phyloP scores from a whole-genome alignment of 352 stramenopile species.

The Pythium phragmiticola region DNA sequence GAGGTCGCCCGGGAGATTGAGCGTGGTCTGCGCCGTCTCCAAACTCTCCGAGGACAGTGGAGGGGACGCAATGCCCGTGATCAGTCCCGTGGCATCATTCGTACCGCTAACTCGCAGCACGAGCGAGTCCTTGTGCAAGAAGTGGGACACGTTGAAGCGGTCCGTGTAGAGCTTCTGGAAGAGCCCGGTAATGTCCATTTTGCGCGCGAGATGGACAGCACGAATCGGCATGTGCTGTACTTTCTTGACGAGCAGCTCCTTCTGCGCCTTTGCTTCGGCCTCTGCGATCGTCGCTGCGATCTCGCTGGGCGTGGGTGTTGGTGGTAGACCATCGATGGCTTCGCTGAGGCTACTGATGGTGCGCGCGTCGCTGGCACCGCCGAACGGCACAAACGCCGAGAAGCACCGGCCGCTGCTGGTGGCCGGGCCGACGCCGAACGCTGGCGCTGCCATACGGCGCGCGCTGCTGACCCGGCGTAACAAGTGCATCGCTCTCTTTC shows the following conservation, averaged over 20 bases:
- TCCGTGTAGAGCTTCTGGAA: constrained; percentile 89
- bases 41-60: constrained; percentile 2
- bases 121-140: constrained; percentile 81
- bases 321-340: constrained; percentile 40
- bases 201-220: constrained; percentile 77
- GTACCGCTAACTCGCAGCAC: constrained; percentile 54
- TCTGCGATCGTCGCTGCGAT: constrained; percentile 67
- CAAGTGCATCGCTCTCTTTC: constrained; percentile 32
- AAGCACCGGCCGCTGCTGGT: constrained; percentile 14
- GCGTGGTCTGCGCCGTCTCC: constrained; percentile 25
- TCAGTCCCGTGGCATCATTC: constrained; percentile 36
- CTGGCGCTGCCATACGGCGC: constrained; percentile 30
- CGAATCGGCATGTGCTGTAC: constrained; percentile 83
- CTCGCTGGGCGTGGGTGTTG: constrained; percentile 55
- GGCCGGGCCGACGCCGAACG: constrained; percentile 14
- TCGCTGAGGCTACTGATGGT: constrained; percentile 23
- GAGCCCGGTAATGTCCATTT: constrained; percentile 84
- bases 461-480: constrained; percentile 26
- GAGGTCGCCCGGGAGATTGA: constrained; percentile 55
- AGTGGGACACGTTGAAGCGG: constrained; percentile 79
- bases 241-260: constrained; percentile 41
- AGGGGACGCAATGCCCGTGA: constrained; percentile 33
- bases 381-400: constrained; percentile 8
- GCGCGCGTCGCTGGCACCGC: constrained; percentile 4
- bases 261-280: constrained; percentile 51